Percentiles rank a stretch among this genome's conserved stretches.
These are phyloP conservation scores for Penicillium alfredii DNA, from an alignment of 495 filamentous ascomycete species.

Conservation along the genomic window DNA sequence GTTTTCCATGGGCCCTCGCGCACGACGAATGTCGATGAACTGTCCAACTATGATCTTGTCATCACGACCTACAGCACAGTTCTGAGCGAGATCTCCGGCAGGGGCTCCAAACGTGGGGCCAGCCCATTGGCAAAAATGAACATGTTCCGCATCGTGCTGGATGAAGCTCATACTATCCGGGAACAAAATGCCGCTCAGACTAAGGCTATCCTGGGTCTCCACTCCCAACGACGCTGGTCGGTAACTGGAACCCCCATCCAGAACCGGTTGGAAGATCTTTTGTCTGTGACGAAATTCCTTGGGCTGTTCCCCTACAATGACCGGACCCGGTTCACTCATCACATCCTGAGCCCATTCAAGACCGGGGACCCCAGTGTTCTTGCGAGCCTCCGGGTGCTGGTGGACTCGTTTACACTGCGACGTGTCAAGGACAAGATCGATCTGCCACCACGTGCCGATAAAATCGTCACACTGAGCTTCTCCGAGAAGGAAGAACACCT, in stretches of 20 bases:
- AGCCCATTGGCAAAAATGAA: constrained; percentile 68
- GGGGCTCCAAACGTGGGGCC: constrained; percentile 50
- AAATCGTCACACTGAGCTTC: constrained; percentile 58
- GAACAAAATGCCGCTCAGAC: constrained; percentile 75
- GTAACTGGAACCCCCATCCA: constrained; percentile 91
- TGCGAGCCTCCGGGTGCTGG: constrained; percentile 79
- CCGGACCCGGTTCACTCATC: constrained; percentile 60
- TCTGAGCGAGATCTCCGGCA: constrained; percentile 65
- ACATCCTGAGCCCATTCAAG: constrained; percentile 75
- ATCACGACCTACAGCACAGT: constrained; percentile 89
- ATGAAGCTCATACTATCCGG: constrained; percentile 92
- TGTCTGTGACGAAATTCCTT: constrained; percentile 84
- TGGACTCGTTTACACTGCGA: constrained; percentile 88
- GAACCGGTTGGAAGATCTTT: constrained; percentile 86
- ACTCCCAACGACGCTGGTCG: constrained; percentile 83
- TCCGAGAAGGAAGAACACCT: constrained; percentile 46
- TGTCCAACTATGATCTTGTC: constrained; percentile 72
- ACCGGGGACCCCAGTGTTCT: constrained; percentile 73
- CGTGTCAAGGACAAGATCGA: constrained; percentile 87
- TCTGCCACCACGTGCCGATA: constrained; percentile 67
- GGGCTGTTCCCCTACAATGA: constrained; percentile 83
- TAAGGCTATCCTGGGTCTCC: constrained; percentile 74
- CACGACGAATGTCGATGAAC: constrained; percentile 55
- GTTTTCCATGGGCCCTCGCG: constrained; percentile 80
- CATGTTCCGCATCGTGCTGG: constrained; percentile 93